Evolutionary conservation across 2,329 filamentous ascomycete species (phyloP), one percentile per base, ranked within the genome.

Genomic region (Hypoxylon sp.): DNA sequence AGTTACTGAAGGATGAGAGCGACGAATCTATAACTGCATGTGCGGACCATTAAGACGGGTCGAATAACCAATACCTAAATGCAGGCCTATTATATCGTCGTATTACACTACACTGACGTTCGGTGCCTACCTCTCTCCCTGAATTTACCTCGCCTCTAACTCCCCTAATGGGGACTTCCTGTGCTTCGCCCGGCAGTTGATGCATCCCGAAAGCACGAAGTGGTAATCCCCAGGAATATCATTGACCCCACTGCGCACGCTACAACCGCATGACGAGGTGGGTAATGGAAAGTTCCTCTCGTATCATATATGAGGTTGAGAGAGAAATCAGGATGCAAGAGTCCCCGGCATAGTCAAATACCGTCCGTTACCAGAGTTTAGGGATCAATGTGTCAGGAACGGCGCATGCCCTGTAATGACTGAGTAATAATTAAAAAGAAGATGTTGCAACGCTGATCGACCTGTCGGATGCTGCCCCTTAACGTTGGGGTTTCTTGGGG

Each of bases 131-230:
- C 37, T 56, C 24, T 44, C 50, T 63, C 54, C 57, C 61, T 63
- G 48, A 63, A 63, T 63, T 60, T 67, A 69, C 63, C 69, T 71
- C 66, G 69, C 64, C 67, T 64, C 53, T 62, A 65, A 63, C 59
- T 54, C 65, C 68, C 66, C 22, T 62, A 62, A 52, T 64, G 68
- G 63, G 53, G 51, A 8, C 46, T 22, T 31, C 58, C 50, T 52
- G 64, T 64, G 52, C 64, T 42, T 65, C 63, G 24, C 26, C 65
- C 71, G 62, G 64, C 56, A 66, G 67, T 72, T 68, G 67, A 54
- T 37, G 61, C 48, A 68, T 68, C 65, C 58, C 67, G 63, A 63
- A 57, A 57, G 42, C 42, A 62, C 63, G 35, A 58, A 53, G 52
- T 54, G 53, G 53, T 50, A 68, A 44, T 44, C 60, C 26, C 35